Conservation (phyloP, 805 yeast genomes). For the Starmerella floris region DNA sequence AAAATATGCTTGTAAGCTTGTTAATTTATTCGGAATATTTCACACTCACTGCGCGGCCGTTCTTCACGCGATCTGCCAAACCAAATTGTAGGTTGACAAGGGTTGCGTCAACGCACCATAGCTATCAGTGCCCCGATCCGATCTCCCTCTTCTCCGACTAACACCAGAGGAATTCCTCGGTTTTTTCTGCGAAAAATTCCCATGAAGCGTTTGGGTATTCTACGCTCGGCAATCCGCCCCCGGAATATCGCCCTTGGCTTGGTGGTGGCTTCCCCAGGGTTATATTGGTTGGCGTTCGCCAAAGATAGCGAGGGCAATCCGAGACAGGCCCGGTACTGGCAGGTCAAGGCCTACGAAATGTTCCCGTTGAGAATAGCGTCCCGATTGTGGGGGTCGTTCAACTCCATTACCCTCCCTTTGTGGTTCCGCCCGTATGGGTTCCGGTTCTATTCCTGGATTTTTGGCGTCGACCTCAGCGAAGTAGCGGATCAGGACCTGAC, state of each 20-base stretch:
- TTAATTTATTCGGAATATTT: no score
- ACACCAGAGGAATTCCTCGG: no score
- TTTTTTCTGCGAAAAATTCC: no score
- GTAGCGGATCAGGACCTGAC: conserved; percentile 70
- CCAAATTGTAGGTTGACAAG: not conserved
- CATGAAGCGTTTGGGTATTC: not conserved
- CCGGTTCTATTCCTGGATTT: conserved; percentile 58
- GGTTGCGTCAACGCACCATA: not conserved
- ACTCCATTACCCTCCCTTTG: conserved; percentile 67
- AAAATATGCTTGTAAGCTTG: no score
- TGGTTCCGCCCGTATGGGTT: conserved; percentile 81
- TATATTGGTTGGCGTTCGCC: conserved; percentile 7
- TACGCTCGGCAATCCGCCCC: conserved; percentile 2
- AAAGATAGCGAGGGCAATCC: conserved; percentile 15
- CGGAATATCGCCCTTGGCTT: conserved; percentile 11
- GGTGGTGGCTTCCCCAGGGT: conserved; percentile 3
- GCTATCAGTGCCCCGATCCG: no score
- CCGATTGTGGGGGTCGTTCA: conserved; percentile 87
- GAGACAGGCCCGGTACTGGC: conserved; percentile 66
- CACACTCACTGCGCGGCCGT: no score
- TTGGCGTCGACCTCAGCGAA: conserved; percentile 83
- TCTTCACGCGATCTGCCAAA: not conserved
- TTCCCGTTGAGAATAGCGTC: conserved; percentile 84
- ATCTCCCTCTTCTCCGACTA: no score
- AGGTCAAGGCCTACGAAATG: conserved; percentile 74